Base-by-base conservation (phyloP, 768 basidiomycete species). In the Amanita polypyramis region DNA sequence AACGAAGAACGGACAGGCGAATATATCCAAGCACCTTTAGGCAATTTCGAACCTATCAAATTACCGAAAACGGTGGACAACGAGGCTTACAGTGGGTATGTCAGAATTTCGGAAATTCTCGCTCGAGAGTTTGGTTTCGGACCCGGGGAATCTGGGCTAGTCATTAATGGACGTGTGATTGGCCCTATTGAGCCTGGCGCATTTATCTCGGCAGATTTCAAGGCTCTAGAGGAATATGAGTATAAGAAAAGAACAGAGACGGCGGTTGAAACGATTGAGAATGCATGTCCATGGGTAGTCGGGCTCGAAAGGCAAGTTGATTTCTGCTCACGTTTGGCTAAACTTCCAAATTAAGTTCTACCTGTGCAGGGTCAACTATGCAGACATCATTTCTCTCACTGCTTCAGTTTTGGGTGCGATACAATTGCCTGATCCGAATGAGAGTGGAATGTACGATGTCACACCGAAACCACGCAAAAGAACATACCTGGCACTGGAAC, bases 101-200 rank as follows among this genome's bases (percentile, higher is more conserved):
- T 75, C 10, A 68, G 61, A 41, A 60, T 70, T 0, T 68, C 73
- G 50, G 67, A 69, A 29, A 58, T 77, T 17, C 56, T 88, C 11
- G 69, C 70, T 2, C 68, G 77, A 21, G 74, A 75, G 44, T 55
- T 90, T 2, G 72, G 73, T n/a, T 56, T 93, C 21, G 54, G 60
- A 11, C 75, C 81, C 1, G 85, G 83, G 0, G 64, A 82, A 49
- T 69, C 69, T 17, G 87, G 74, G 0, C 50, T 97, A 32, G 51
- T 94, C 30, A 67, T 88, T 44, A 96, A 96, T 55, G 95, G 94
- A 20, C 72, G 94, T 27, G 91, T 95, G 44, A 67, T 97, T 21
- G 88, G 89, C 0, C 89, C 90, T 0, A 66, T 96, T 32, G 62
- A 65, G 9, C 54, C 64, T 1, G 73, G 70, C 2, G 74, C 76